Conservation (phyloP, 805 yeast species). For the Lipomyces chichibuensis region DNA sequence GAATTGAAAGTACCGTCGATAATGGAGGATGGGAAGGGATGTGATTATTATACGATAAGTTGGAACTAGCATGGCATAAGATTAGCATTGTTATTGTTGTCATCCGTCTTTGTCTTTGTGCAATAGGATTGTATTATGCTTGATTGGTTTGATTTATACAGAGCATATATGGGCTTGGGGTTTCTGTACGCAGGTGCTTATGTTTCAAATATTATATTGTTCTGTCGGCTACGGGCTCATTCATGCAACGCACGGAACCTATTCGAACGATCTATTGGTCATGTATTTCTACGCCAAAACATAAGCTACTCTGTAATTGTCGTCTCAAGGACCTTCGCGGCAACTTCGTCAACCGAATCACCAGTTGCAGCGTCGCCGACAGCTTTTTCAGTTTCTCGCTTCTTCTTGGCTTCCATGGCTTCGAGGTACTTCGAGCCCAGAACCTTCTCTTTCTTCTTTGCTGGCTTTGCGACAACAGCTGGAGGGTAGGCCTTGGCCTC, state of each 20-base stretch:
- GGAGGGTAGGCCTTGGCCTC: slow-evolving; percentile 83
- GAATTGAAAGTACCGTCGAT: slow-evolving; percentile 76
- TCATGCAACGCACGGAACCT: not conserved
- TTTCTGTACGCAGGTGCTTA: not conserved
- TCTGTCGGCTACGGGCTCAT: not conserved
- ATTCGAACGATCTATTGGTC: not conserved
- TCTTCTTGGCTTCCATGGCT: slow-evolving; percentile 29
- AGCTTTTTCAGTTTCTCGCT: slow-evolving; percentile 29
- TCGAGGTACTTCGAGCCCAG: slow-evolving; percentile 90
- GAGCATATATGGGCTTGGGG: slow-evolving; percentile 1
- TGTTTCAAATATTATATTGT: not conserved
- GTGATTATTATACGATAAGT: slow-evolving; percentile 30
- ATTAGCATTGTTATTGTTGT: not conserved
- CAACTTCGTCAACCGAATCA: not conserved
- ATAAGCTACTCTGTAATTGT: slow-evolving; percentile 1
- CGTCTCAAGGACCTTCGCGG: not conserved
- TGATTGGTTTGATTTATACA: slow-evolving; percentile 3
- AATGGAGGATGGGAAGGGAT: slow-evolving; percentile 93
- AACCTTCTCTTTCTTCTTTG: slow-evolving; percentile 72
- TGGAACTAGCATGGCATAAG: not conserved
- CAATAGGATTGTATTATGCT: not conserved
- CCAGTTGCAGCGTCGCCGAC: slow-evolving; percentile 28
- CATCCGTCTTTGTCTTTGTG: not conserved
- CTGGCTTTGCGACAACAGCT: slow-evolving; percentile 63
- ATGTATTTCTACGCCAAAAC: not conserved